phyloP scores from a whole-genome alignment of 768 basidiomycete genomes.

The Trametopsis cervina region DNA sequence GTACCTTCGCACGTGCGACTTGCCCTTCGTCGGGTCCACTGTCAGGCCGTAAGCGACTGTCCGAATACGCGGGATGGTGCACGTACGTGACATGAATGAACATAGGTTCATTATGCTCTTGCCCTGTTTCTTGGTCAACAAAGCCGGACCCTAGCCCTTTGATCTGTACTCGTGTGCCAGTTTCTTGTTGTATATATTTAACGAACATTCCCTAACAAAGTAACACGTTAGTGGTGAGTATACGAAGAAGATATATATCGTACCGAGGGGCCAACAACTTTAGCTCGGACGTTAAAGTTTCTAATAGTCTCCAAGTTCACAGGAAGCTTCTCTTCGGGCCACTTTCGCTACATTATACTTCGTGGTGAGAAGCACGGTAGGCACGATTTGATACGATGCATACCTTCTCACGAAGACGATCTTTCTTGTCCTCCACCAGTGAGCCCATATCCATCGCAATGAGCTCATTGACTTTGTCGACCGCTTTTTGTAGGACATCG shows the following conservation, averaged over 20 bases:
- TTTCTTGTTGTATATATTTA: constrained; percentile 97
- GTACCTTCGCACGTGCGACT: constrained; percentile 77
- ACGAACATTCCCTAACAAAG: constrained; percentile 83
- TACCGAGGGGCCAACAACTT: constrained; percentile 93
- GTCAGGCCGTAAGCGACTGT: too few species aligned
- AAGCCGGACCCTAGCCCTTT: constrained; percentile 95
- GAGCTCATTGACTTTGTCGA: constrained; percentile 68
- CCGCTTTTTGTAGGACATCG: constrained; percentile 58
- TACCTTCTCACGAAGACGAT: constrained; percentile 61
- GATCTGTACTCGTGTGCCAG: constrained; percentile 93
- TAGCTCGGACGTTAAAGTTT: constrained; percentile 96
- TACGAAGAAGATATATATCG: constrained; percentile 18
- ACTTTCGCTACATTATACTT: constrained; percentile 63
- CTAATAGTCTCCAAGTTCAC: constrained; percentile 86
- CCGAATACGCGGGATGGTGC: too few species aligned
- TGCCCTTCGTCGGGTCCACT: constrained; percentile 85
- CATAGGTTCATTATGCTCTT: constrained; percentile 85
- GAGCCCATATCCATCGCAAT: constrained; percentile 72
- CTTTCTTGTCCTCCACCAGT: constrained; percentile 73
- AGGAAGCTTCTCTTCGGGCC: constrained; percentile 94
- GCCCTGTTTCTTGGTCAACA: constrained; percentile 84
- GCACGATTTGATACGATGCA: background rate
- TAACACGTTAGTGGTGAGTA: background rate
- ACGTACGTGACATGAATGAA: constrained; percentile 88
- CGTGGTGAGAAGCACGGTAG: background rate